Evolutionary conservation across 176 grass and related monocot genomes (phyloP).

Genomic region (Aegilops umbellulata): DNA sequence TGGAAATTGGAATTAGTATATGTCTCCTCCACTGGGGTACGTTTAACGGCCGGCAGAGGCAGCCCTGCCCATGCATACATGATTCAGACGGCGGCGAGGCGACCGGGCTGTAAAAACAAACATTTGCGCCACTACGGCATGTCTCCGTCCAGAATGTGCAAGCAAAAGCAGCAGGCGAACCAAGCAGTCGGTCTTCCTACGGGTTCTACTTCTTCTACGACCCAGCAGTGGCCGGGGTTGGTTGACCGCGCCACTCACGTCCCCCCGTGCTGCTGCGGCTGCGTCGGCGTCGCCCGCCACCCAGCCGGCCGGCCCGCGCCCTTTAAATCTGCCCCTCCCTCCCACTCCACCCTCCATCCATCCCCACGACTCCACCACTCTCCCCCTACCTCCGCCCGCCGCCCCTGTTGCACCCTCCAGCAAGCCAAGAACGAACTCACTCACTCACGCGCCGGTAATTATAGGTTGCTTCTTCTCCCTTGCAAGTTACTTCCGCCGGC

Average conservation of each 20-base stretch:
- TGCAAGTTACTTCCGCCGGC: conserved; percentile 20
- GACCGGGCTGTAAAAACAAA: conserved; percentile 27
- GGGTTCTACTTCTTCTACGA: conserved; percentile 36
- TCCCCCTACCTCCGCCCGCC: background rate
- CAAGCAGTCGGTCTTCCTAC: conserved; percentile 46
- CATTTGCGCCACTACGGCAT: conserved; percentile 40
- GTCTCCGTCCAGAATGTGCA: conserved; percentile 36
- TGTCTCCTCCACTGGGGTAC: background rate
- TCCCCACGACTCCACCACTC: background rate
- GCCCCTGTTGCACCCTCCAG: conserved; percentile 14
- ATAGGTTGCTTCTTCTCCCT: background rate
- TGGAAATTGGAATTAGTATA: too few species aligned
- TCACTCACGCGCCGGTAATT: background rate
- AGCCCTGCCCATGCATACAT: background rate
- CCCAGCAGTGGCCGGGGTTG: conserved; percentile 12
- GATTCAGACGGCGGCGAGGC: conserved; percentile 22
- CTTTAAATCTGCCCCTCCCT: conserved; percentile 71
- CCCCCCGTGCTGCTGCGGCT: background rate
- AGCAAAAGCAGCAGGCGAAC: background rate
- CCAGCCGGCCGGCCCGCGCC: background rate
- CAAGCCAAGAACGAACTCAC: background rate
- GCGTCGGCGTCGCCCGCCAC: conserved; percentile 35
- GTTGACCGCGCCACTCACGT: conserved; percentile 64
- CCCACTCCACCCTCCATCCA: conserved; percentile 40
- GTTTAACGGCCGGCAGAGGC: background rate